Base-by-base conservation (phyloP, 108 stramenopile genomes). In the Stephanodiscus minutulus region DNA sequence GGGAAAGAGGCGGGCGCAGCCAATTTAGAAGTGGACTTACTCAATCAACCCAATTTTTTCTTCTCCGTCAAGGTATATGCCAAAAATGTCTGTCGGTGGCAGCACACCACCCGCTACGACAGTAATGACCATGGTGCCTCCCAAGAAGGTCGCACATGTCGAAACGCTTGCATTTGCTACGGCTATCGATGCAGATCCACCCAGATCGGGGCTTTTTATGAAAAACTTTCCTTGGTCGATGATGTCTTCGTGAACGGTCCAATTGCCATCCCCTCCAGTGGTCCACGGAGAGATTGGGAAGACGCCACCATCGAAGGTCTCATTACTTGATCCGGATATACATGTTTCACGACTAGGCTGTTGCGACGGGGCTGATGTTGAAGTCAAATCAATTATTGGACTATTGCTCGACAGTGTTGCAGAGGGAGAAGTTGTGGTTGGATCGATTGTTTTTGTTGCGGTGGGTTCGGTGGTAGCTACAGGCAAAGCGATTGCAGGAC, bases 271-370 rank as follows among this genome's bases (percentile, higher is more conserved):
- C 22, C 68, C 68, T 8, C 61, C 63, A 13, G 76, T 70, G 13
- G 76, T 52, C 76, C 76, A 77, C 7, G 76, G 76, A 15, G 68
- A n/a, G 28, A 33, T n/a, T 29, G 76, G 76, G 21, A 77, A 77
- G 17, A 64, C 67, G 0, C 72, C 72, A 33, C 49, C 57, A 3
- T 73, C 72, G 47, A 73, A 73, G 55, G 56, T 56, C 49, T 54
- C 62, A 11, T 21, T 53, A 4, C 4, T 22, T 0, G 52, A 27
- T 53, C 25, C 52, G 25, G 52, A 53, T 25, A 53, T 53, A 22
- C 52, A 53, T 12, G 24, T 0, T 11, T 53, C 52, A 12, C 2
- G 1, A 53, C 52, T 53, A 25, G 52, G 13, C 15, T 44, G 13
- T 15, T 44, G 43, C 43, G 43, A 53, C 12, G 52, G 52, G 9